Conservation (phyloP, 2,329 filamentous ascomycete species). For the Chaetomiaceae sp. region DNA sequence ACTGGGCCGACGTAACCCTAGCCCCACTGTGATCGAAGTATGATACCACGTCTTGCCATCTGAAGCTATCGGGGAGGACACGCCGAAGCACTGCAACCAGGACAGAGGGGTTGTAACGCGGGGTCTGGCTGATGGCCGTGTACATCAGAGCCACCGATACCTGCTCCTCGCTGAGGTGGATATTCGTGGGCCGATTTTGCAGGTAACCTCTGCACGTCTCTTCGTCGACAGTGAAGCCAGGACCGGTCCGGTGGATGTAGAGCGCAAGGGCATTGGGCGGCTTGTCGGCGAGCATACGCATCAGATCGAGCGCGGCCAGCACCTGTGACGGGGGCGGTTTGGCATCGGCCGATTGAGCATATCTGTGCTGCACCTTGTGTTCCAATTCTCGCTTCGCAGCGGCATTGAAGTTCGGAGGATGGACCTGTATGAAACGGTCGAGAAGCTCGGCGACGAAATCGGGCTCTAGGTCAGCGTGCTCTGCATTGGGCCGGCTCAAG, state of each 20-base stretch:
- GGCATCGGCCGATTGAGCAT: constrained; percentile 57
- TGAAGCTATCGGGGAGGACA: constrained; percentile 59
- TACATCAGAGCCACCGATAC: constrained; percentile 75
- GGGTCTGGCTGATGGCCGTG: constrained; percentile 54
- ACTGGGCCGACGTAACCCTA: constrained; percentile 72
- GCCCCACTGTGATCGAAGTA: constrained; percentile 77
- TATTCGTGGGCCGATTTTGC: constrained; percentile 46
- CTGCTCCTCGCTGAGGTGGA: constrained; percentile 74
- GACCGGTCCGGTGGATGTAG: constrained; percentile 69
- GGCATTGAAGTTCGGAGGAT: constrained; percentile 79
- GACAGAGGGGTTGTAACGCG: constrained; percentile 47
- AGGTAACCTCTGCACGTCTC: constrained; percentile 59
- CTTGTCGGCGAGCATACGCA: constrained; percentile 59
- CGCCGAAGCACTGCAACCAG: constrained; percentile 60
- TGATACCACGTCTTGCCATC: constrained; percentile 67
- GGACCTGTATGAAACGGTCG: constrained; percentile 81
- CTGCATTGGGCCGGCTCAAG: constrained; percentile 61
- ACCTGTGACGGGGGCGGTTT: constrained; percentile 61
- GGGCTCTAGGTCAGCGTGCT: constrained; percentile 62
- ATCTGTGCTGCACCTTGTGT: constrained; percentile 64
- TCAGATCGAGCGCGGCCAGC: constrained; percentile 64
- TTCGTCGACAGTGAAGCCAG: constrained; percentile 69
- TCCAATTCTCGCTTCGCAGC: constrained; percentile 66
- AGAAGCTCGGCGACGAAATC: constrained; percentile 74
- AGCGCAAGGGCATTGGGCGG: constrained; percentile 55